Evolutionary conservation across 2,329 filamentous ascomycete genomes (phyloP).

Genomic region (Aspergillus arachidicola): DNA sequence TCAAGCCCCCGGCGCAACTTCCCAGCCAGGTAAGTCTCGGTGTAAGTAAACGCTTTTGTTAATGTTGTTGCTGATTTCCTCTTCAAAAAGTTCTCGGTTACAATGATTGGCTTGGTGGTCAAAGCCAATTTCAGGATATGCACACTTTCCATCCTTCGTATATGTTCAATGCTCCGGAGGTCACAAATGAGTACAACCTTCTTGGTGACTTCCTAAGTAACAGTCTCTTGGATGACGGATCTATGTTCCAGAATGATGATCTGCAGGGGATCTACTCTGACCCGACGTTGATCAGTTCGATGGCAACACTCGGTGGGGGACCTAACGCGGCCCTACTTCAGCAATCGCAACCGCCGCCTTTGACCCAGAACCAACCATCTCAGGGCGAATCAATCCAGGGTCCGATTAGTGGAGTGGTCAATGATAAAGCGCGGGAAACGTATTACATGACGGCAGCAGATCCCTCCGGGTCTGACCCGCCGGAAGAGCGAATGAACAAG

Average conservation of each 20-base stretch:
- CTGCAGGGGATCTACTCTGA: slow-evolving; percentile 64
- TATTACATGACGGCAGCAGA: slow-evolving; percentile 98
- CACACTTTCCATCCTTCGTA: slow-evolving; percentile 91
- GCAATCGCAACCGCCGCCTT: slow-evolving; percentile 38
- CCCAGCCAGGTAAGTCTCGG: slow-evolving; percentile 71
- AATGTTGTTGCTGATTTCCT: slow-evolving; percentile 28
- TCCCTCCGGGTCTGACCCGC: slow-evolving; percentile 80
- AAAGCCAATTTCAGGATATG: slow-evolving; percentile 91
- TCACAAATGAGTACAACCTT: slow-evolving; percentile 94
- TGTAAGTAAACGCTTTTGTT: slow-evolving; percentile 5
- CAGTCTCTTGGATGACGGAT: slow-evolving; percentile 82
- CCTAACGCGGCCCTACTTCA: slow-evolving; percentile 35
- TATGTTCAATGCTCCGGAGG: slow-evolving; percentile 92
- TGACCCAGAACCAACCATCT: slow-evolving; percentile 32
- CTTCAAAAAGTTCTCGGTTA: slow-evolving; percentile 69
- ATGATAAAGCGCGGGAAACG: slow-evolving; percentile 72
- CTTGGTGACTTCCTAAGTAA: slow-evolving; percentile 96
- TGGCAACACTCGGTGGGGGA: slow-evolving; percentile 36
- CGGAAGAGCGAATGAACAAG: slow-evolving; percentile 93
- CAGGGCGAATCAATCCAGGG: slow-evolving; percentile 61
- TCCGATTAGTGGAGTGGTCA: slow-evolving; percentile 62
- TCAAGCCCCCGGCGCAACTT: slow-evolving; percentile 65
- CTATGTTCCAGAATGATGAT: slow-evolving; percentile 68
- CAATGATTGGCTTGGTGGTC: slow-evolving; percentile 77
- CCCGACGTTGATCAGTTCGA: slow-evolving; percentile 54